phyloP scores from a whole-genome alignment of 2,329 filamentous ascomycete species.

The Sclerotiophoma versabilis region DNA sequence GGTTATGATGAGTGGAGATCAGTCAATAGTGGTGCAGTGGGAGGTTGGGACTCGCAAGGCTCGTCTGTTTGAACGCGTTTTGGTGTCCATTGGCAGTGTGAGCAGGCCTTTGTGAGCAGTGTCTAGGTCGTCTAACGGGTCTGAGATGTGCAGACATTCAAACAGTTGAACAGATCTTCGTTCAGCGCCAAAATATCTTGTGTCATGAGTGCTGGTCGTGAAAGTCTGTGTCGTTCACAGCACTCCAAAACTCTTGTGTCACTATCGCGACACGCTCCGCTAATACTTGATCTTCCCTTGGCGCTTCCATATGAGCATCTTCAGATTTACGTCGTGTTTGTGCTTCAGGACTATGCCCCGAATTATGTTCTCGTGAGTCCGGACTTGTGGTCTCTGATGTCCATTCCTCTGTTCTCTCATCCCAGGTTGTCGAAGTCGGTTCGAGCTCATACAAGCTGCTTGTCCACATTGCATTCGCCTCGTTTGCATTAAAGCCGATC shows the following conservation, averaged over 20 bases:
- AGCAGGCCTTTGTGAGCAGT: background rate
- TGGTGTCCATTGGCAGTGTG: background rate
- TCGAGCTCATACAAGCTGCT: background rate
- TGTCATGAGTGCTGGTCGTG: too few relatives aligned
- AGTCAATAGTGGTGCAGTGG: too few relatives aligned
- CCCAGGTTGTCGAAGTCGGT: background rate
- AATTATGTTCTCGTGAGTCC: background rate
- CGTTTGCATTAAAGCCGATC: slow-evolving; percentile 4
- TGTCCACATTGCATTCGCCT: slow-evolving; percentile 14
- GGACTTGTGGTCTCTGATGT: background rate
- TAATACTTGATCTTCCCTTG: background rate
- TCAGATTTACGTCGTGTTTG: background rate
- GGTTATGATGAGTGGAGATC: background rate
- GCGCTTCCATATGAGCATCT: background rate
- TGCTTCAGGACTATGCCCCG: background rate
- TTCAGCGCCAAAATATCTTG: too few relatives aligned
- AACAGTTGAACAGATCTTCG: background rate
- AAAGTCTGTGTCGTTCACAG: background rate
- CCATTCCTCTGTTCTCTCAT: background rate
- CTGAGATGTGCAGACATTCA: background rate
- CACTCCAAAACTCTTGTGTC: background rate
- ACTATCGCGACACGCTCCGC: background rate
- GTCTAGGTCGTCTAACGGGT: background rate
- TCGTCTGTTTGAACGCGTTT: background rate
- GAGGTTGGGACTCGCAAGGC: background rate